Base-by-base conservation (phyloP, 208 protist genomes). In the Angomonas ambiguus region DNA sequence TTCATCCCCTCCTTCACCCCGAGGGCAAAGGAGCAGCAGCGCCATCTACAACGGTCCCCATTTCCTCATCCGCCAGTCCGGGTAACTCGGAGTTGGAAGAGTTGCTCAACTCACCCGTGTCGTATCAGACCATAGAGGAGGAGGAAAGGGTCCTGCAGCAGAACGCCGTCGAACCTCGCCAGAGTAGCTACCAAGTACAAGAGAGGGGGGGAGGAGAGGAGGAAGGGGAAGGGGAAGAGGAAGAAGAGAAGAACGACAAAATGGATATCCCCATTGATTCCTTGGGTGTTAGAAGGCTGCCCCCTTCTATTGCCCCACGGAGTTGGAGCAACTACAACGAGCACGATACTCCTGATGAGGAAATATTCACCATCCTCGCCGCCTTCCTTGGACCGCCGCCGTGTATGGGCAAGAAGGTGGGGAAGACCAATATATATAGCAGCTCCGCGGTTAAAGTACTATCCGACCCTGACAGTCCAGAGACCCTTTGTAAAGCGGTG, bases 261-360 rank as follows among this genome's bases (percentile, higher is more conserved):
- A 32, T 38, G 1, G 73, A 72, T 1, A 66, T 77, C 11, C 69
- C 72, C 22, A 66, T 91, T n/a, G 86, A 95, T 31, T 66, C 75
- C 27, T 49, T 95, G 13, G 87, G 82, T 55, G 62, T 95, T 1
- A 82, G 90, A 0, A 82, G 90, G n/a, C 71, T 91, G 18, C 90
- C 90, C 6, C 85, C 80, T 2, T 35, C 72, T 51, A 74, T 95
- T 24, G 80, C 82, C 0, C 85, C 90, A 27, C 74, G 83, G 45
- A 87, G 83, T 62, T 63, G 93, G n/a, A 93, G 90, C 60, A 79
- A 93, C 67, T 88, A 85, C 64, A 85, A 89, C 60, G 51, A 73
- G 27, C 34, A 11, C 1, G 88, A 65, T 32, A 82, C 84, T 5
- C 86, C 87, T 0, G 72, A 86, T 20, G 72, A 74, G 16, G 76